A percentile compares a stretch with the other conserved stretches of the same genome.
Conservation (phyloP, 495 filamentous ascomycete genomes). For the Aspergillus baeticus region DNA sequence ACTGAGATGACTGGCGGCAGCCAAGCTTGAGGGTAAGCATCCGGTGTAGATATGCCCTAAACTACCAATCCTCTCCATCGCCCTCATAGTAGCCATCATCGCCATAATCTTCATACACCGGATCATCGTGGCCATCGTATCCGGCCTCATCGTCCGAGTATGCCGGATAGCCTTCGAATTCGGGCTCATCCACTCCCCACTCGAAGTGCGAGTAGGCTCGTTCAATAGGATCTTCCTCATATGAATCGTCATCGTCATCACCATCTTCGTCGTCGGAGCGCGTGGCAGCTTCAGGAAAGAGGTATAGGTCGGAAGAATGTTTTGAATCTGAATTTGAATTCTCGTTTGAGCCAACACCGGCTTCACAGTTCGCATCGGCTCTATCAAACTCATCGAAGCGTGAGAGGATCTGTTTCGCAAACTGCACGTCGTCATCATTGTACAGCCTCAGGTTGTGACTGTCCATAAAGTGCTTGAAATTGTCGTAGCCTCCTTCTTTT, state of each 20-base stretch:
- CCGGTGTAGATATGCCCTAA: too few species aligned
- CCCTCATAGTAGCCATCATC: neutral
- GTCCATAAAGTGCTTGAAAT: slow-evolving; percentile 11
- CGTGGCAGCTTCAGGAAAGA: neutral
- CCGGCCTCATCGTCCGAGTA: neutral
- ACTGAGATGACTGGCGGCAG: too few species aligned
- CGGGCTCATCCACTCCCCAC: slow-evolving; percentile 1
- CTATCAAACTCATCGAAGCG: neutral
- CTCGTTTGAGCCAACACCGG: neutral
- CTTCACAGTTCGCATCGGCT: neutral
- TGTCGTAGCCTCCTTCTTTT: slow-evolving; percentile 12
- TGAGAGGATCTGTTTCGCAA: slow-evolving; percentile 5
- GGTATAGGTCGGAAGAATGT: neutral
- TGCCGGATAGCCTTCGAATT: neutral
- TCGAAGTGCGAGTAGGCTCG: neutral
- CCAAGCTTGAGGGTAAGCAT: too few species aligned
- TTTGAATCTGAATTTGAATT: neutral
- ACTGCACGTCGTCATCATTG: neutral
- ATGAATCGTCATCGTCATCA: neutral
- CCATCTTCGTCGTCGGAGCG: neutral
- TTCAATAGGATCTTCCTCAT: neutral
- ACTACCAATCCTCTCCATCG: neutral
- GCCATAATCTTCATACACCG: neutral
- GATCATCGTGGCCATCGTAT: neutral
- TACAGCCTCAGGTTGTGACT: slow-evolving; percentile 12